Base-by-base conservation (phyloP, 2,329 filamentous ascomycete genomes). In the Hypoxylon sp. region DNA sequence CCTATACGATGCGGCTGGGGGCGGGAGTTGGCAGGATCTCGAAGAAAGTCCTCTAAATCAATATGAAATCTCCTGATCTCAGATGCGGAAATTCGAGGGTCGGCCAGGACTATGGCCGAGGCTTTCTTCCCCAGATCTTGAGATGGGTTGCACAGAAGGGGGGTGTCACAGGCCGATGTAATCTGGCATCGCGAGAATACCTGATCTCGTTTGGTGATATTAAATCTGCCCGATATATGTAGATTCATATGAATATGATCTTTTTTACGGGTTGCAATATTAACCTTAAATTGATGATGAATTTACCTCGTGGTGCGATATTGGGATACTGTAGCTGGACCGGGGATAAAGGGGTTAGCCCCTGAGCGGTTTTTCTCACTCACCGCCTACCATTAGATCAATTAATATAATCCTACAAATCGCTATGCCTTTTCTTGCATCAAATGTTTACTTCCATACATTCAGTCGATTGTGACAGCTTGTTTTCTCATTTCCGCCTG, bases 131-230 rank as follows among this genome's bases (percentile, higher is more conserved):
- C 46, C 50, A 51, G 50, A 51, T 57, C 50, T 55, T 27, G 42
- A 50, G 21, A 11, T 32, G 13, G 26, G 52, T 55, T 23, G 27
- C 30, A 51, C 46, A 32, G 5, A 13, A 40, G 12, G 30, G n/a
- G n/a, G n/a, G 37, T 36, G 13, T 25, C 12, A 54, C 54, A 42
- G 19, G n/a, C 19, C 45, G 40, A 32, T 43, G 26, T 42, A 43
- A 54, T 57, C 49, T 57, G 16, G 45, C 54, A 47, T 50, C 41
- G 23, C 43, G n/a, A 51, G 13, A 30, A 46, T 38, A 32, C 29
- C 45, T 57, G 45, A 57, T 54, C 54, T 54, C 36, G 35, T 45
- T 57, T 50, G 54, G 45, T 23, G 35, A 57, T 53, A 53, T 57
- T 47, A 47, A 35, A 9, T 37, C 13, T 16, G 6, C 13, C 23